Conservation (phyloP, 768 basidiomycete genomes). For the Podaxis sp. region DNA sequence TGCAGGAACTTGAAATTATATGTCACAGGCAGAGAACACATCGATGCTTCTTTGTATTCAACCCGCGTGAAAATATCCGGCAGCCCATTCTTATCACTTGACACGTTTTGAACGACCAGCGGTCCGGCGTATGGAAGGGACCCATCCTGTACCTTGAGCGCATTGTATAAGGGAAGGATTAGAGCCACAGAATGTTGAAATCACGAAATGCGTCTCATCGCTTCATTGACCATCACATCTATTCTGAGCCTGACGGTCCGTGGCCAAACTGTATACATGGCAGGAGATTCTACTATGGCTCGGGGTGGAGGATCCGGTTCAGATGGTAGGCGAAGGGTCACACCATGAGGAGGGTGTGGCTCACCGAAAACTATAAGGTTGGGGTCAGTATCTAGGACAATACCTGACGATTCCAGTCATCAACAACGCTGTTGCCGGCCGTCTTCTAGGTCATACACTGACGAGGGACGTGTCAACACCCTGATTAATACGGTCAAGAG, state of each 20-base stretch:
- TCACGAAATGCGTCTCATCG: constrained; percentile 6
- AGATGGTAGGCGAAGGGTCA: background rate
- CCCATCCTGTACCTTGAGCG: background rate
- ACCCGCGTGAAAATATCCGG: background rate
- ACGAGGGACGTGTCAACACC: constrained; percentile 41
- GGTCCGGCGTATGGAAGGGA: background rate
- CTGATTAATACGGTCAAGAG: constrained; percentile 33
- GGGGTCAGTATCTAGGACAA: constrained; percentile 40
- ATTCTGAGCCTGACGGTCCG: constrained; percentile 12
- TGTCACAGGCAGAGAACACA: too few relatives aligned
- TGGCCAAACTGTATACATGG: constrained; percentile 37
- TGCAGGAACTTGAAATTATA: too few relatives aligned
- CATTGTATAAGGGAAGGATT: background rate
- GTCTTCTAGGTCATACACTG: constrained; percentile 44
- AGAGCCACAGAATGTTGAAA: background rate
- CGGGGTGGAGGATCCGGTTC: constrained; percentile 26
- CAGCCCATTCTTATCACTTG: constrained; percentile 1
- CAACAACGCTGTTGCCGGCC: constrained; percentile 42
- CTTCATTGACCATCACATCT: constrained; percentile 4
- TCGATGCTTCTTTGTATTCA: background rate
- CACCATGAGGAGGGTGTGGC: background rate
- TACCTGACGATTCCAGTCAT: constrained; percentile 39
- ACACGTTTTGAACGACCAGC: background rate
- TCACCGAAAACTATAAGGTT: constrained; percentile 24
- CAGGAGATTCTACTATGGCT: constrained; percentile 44